Conservation (phyloP, 345 rosid species). For the Toxicodendron radicans region DNA sequence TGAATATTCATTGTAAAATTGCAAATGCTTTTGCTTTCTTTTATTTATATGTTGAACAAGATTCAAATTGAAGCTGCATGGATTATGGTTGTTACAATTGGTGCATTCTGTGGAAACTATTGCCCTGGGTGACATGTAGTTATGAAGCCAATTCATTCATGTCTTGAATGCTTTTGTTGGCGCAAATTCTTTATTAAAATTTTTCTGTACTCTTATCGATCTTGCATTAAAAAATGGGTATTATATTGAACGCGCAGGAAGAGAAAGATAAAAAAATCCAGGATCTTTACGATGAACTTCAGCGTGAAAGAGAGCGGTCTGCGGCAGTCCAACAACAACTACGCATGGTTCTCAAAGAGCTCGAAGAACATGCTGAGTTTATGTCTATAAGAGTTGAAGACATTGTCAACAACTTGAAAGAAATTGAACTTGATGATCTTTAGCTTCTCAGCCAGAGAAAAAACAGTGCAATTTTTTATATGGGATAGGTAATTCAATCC, state of each 20-base stretch:
- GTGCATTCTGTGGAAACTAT: neutral
- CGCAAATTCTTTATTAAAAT: neutral
- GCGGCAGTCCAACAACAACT: conserved; percentile 33
- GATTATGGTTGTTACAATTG: too few relatives aligned
- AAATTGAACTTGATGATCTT: conserved; percentile 28
- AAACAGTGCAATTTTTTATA: neutral
- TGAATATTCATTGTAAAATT: too few relatives aligned
- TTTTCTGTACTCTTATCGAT: neutral
- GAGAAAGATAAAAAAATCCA: conserved; percentile 41
- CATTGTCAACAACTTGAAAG: conserved; percentile 37
- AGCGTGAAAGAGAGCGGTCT: conserved; percentile 29
- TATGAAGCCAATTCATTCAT: neutral
- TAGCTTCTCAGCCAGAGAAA: conserved; percentile 11
- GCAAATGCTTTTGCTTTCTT: too few relatives aligned
- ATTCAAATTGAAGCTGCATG: too few relatives aligned
- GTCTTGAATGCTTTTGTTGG: neutral
- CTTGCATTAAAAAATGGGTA: neutral
- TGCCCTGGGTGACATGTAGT: neutral
- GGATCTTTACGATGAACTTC: conserved; percentile 37
- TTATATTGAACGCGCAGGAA: conserved; percentile 28
- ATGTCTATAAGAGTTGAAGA: conserved; percentile 40
- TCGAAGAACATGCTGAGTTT: conserved; percentile 37
- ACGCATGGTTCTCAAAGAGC: conserved; percentile 29
- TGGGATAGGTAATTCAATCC: neutral
- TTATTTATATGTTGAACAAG: too few relatives aligned